Evolutionary conservation across 225 moss, liverwort and hornwort genomes (phyloP).

Genomic region (Anthoceros angustus): DNA sequence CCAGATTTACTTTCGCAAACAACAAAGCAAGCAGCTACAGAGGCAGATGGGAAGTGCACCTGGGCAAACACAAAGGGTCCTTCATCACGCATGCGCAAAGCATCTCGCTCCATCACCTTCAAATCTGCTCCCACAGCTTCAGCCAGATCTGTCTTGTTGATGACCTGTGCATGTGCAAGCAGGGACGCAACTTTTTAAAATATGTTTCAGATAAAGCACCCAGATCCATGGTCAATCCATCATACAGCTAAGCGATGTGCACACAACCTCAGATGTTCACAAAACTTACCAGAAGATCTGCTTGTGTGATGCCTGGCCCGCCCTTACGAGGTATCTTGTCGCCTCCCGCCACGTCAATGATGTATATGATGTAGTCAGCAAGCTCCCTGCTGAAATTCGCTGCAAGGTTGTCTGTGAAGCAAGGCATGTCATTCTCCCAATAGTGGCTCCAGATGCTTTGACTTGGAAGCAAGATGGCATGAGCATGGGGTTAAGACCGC

Average conservation of each 20-base stretch:
- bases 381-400: constrained; percentile 97
- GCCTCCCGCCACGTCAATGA: constrained; percentile 93
- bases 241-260: neutral
- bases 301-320: constrained; percentile 97
- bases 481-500: neutral
- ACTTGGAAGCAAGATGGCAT: neutral
- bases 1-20: too few relatives aligned
- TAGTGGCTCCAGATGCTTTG: neutral
- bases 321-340: constrained; percentile 98
- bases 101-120: constrained; percentile 93
- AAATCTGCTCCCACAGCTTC: constrained; percentile 87
- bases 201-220: constrained; percentile 3
- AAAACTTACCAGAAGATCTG: constrained; percentile 69
- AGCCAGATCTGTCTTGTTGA: constrained; percentile 92
- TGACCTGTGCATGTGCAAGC: constrained; percentile 31
- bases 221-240: neutral
- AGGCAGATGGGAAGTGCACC: constrained; percentile 18
- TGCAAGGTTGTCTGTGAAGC: constrained; percentile 61
- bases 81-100: constrained; percentile 91
- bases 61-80: constrained; percentile 92
- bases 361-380: constrained; percentile 97
- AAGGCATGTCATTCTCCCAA: neutral
- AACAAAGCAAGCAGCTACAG: neutral
- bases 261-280: neutral
- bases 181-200: neutral